Evolutionary conservation across 371 early-diverging fungal species (phyloP).

Genomic region (Vittaforma corneae): DNA sequence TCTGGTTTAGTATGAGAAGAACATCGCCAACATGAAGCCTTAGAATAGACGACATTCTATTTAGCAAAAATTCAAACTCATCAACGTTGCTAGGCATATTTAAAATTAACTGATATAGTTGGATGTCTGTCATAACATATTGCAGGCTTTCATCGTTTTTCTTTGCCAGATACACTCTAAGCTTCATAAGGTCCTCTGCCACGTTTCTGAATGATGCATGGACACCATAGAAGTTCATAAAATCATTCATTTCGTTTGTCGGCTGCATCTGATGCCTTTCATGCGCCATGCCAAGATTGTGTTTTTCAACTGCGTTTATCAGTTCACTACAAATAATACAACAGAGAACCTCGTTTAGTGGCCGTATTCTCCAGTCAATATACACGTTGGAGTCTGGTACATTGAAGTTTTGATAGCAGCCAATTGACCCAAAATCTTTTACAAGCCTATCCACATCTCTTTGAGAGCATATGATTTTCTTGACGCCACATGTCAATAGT

Average conservation of each 20-base stretch:
- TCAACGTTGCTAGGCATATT: conserved; percentile 32
- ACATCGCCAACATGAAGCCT: conserved; percentile 49
- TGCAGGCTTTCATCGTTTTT: conserved; percentile 50
- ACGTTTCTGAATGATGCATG: neutral
- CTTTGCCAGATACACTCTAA: conserved; percentile 49
- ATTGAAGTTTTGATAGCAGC: conserved; percentile 27
- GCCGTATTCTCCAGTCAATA: conserved; percentile 43
- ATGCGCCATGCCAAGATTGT: neutral
- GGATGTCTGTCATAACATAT: conserved; percentile 51
- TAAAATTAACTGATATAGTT: conserved; percentile 33
- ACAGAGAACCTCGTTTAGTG: conserved; percentile 9
- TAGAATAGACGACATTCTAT: conserved; percentile 41
- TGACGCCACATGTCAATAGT: conserved; percentile 28
- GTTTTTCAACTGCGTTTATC: neutral
- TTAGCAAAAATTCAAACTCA: conserved; percentile 25
- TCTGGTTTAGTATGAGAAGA: conserved; percentile 26
- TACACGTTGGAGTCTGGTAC: conserved; percentile 7
- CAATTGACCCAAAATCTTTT: conserved; percentile 28
- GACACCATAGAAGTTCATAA: neutral
- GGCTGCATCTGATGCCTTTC: neutral
- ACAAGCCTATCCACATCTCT: conserved; percentile 15
- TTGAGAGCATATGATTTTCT: conserved; percentile 27
- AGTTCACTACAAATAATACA: conserved; percentile 1
- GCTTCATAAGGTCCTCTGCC: conserved; percentile 24
- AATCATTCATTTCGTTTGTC: neutral